These are phyloP conservation scores for Trichopus zeylanicus DNA, from an alignment of 116 monocot species.

Conservation along the genomic window DNA sequence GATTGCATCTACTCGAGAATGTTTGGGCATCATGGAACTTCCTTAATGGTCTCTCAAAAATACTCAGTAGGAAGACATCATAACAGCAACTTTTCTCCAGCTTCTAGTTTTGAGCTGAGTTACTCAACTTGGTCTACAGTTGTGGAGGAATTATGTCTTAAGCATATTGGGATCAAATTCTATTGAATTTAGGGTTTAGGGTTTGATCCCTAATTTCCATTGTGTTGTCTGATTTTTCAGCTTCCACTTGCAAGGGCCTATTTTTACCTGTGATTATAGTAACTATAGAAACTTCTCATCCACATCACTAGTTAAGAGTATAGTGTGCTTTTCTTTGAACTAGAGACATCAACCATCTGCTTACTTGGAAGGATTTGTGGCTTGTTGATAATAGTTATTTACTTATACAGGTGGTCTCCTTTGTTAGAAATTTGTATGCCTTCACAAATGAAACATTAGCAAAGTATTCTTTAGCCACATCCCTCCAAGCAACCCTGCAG, in stretches of 20 bases:
- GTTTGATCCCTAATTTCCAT: background rate
- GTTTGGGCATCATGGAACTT: too few relatives aligned
- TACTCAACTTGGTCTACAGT: background rate
- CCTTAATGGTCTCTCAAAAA: too few relatives aligned
- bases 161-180: too few relatives aligned
- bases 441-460: slow-evolving; percentile 98
- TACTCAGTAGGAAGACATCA: too few relatives aligned
- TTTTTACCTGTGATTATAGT: background rate
- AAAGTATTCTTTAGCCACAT: slow-evolving; percentile 99
- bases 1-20: too few relatives aligned
- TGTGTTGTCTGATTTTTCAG: background rate
- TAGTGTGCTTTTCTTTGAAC: background rate
- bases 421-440: slow-evolving; percentile 84
- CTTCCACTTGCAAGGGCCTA: background rate
- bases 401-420: slow-evolving; percentile 77
- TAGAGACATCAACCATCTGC: background rate
- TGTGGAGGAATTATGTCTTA: background rate
- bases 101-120: too few relatives aligned
- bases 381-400: background rate
- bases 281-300: too few relatives aligned
- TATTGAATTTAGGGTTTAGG: too few relatives aligned
- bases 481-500: slow-evolving; percentile 93
- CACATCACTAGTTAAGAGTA: background rate
- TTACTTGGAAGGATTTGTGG: background rate
- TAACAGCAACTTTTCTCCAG: too few relatives aligned